phyloP scores from a whole-genome alignment of 768 basidiomycete species.

The Mycena crocata region DNA sequence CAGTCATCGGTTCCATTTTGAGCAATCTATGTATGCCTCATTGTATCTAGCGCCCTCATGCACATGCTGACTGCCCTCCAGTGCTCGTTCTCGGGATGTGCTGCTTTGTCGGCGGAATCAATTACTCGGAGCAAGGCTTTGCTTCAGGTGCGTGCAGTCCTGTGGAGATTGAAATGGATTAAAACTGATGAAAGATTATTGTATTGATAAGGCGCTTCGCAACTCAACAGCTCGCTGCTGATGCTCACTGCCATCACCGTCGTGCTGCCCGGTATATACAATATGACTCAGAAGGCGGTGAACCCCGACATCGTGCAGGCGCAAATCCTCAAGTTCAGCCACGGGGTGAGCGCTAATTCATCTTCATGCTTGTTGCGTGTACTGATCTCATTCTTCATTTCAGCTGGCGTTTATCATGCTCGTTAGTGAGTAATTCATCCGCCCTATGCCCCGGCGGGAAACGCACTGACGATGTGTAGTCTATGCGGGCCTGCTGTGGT shows the following conservation, averaged over 20 bases:
- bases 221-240: conserved; percentile 65
- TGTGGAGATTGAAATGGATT: neutral
- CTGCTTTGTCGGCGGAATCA: conserved; percentile 70
- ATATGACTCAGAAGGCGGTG: conserved; percentile 45
- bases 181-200: neutral
- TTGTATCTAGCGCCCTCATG: conserved; percentile 5
- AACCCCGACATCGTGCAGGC: conserved; percentile 4
- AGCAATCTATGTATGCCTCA: conserved; percentile 62
- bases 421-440: conserved; percentile 56
- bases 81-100: conserved; percentile 77
- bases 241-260: conserved; percentile 66
- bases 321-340: conserved; percentile 60
- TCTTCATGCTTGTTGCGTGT: neutral
- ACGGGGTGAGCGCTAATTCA: conserved; percentile 49
- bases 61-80: conserved; percentile 36
- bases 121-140: conserved; percentile 68
- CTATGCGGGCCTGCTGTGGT: conserved; percentile 65
- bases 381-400: neutral
- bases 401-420: conserved; percentile 64
- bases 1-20: conserved; percentile 73
- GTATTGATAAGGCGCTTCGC: conserved; percentile 43
- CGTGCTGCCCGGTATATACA: conserved; percentile 67
- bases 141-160: conserved; percentile 54
- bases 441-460: neutral
- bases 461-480: conserved; percentile 45